These are phyloP conservation scores for Hyphopichia buzzinii DNA, from an alignment of 1,139 yeast genomes.

Conservation along the genomic window DNA sequence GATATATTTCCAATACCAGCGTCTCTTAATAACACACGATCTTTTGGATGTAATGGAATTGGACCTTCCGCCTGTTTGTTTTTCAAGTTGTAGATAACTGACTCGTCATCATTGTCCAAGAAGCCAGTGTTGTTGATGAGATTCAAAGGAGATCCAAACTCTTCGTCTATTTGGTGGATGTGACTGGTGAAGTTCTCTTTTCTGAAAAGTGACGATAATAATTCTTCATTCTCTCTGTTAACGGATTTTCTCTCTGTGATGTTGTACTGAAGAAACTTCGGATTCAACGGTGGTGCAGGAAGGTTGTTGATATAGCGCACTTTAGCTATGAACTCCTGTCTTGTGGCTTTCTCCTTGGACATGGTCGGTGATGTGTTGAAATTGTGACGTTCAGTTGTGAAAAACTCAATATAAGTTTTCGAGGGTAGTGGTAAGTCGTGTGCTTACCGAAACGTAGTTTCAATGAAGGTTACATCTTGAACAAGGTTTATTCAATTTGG, in stretches of 20 bases:
- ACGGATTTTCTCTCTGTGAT: conserved; percentile 36
- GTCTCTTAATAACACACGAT: conserved; percentile 73
- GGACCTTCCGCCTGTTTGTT: conserved; percentile 17
- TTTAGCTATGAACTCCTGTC: conserved; percentile 88
- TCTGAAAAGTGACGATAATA: conserved; percentile 72
- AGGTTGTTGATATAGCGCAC: conserved; percentile 81
- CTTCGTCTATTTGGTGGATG: conserved; percentile 67
- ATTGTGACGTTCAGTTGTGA: no score
- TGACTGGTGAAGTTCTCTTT: conserved; percentile 69
- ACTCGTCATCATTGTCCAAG: conserved; percentile 60
- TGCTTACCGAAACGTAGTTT: not conserved
- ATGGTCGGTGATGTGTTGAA: conserved; percentile 9
- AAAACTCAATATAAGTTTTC: no score
- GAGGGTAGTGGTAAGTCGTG: conserved; percentile 1
- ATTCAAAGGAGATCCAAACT: conserved; percentile 77
- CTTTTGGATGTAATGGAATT: conserved; percentile 67
- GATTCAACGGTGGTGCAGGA: conserved; percentile 94
- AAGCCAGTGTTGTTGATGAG: conserved; percentile 65
- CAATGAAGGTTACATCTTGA: no score
- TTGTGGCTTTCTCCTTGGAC: conserved; percentile 41
- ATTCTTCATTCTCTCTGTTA: conserved; percentile 56
- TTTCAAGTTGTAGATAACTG: conserved; percentile 35
- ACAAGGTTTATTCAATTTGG: no score
- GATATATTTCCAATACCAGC: conserved; percentile 55
- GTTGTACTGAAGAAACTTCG: conserved; percentile 68